phyloP scores from a whole-genome alignment of 352 stramenopile genomes.

The Phytophthora uliginosa region DNA sequence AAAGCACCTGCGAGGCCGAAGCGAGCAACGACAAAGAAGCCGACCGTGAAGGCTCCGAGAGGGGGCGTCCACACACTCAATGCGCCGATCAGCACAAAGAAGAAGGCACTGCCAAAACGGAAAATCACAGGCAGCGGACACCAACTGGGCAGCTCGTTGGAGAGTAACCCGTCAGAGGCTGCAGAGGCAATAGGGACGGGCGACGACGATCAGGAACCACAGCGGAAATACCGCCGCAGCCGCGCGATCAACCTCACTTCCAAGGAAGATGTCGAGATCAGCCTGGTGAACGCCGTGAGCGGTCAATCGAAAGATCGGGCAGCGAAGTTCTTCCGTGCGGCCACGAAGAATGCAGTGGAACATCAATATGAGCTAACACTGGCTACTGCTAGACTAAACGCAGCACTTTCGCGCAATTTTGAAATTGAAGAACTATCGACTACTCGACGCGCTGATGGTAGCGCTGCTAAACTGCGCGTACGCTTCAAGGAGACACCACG shows the following conservation, averaged over 20 bases:
- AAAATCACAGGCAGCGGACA: constrained; percentile 57
- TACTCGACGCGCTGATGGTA: constrained; percentile 30
- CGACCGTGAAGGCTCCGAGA: constrained; percentile 15
- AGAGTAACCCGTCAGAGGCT: constrained; percentile 23
- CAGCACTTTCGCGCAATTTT: constrained; percentile 69
- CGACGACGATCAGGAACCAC: constrained; percentile 34
- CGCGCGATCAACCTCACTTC: constrained; percentile 71
- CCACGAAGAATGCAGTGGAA: constrained; percentile 80
- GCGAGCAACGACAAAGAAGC: constrained; percentile 37
- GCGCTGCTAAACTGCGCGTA: constrained; percentile 61
- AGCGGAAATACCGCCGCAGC: constrained; percentile 64
- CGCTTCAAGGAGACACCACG: constrained; percentile 84
- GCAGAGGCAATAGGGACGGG: background rate
- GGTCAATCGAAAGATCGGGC: constrained; percentile 58
- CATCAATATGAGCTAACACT: constrained; percentile 85
- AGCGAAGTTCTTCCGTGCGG: constrained; percentile 84
- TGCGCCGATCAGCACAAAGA: constrained; percentile 23
- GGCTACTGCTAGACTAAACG: constrained; percentile 79
- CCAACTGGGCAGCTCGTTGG: constrained; percentile 66
- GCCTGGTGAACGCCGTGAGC: constrained; percentile 75
- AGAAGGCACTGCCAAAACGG: constrained; percentile 44
- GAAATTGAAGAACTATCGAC: constrained; percentile 56
- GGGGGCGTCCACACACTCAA: constrained; percentile 68
- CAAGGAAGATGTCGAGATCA: constrained; percentile 81
- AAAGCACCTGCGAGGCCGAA: constrained; percentile 18